phyloP scores from a whole-genome alignment of 768 basidiomycete species.

The Rhodotorula paludigena region DNA sequence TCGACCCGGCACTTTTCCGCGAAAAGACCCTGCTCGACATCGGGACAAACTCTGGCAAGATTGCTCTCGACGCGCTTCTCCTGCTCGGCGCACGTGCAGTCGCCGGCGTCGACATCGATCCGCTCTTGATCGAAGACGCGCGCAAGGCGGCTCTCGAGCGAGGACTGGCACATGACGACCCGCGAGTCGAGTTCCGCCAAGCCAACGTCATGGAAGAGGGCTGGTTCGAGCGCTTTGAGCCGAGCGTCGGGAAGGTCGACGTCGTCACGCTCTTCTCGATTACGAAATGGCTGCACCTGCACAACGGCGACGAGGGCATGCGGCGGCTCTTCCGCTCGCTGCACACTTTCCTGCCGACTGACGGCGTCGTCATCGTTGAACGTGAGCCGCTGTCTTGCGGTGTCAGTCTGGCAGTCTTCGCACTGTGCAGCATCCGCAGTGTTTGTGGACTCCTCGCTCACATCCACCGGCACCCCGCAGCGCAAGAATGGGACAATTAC shows the following conservation, averaged over 20 bases:
- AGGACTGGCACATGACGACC: neutral
- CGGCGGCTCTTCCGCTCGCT: constrained; percentile 61
- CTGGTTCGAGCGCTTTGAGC: constrained; percentile 1
- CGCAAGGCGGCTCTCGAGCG: neutral
- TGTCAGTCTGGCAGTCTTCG: no score
- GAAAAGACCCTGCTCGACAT: constrained; percentile 66
- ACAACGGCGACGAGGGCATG: constrained; percentile 68
- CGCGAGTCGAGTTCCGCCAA: neutral
- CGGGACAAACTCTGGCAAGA: constrained; percentile 81
- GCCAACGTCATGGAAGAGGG: constrained; percentile 25
- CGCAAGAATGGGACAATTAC: constrained; percentile 80
- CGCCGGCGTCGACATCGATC: constrained; percentile 78
- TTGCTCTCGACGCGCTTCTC: constrained; percentile 72
- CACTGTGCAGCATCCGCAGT: no score
- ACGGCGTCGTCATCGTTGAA: constrained; percentile 61
- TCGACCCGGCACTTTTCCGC: constrained; percentile 57
- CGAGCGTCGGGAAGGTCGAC: neutral
- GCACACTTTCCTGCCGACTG: constrained; percentile 53
- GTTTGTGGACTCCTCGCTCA: neutral
- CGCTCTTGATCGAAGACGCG: constrained; percentile 55
- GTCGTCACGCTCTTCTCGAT: constrained; percentile 61
- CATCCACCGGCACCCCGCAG: neutral
- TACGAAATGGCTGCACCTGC: constrained; percentile 89
- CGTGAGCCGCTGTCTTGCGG: constrained; percentile 38
- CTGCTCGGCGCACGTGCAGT: constrained; percentile 56